Evolutionary conservation across 352 stramenopile genomes (phyloP), one percentile per base, ranked within the genome.

Genomic region (Pythium phragmiticola): DNA sequence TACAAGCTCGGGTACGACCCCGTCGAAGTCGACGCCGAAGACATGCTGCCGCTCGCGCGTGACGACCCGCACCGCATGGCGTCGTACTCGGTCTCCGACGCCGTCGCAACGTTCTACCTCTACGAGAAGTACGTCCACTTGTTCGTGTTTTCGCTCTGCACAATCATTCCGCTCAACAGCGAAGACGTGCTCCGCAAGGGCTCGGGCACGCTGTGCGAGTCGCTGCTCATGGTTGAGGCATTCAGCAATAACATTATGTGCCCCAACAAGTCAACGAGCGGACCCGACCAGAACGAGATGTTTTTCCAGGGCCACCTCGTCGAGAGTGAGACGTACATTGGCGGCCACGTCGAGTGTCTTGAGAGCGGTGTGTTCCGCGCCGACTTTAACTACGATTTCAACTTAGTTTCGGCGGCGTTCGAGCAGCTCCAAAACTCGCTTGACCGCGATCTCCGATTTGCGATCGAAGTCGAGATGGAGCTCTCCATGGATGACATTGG

Each of bases 121-220:
- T 99, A 99, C 75, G 96, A 98, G 64, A 98, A 98, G 67, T 99
- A 99, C 67, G 97, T 99, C 33, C 97, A 99, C 70, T 73, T 99
- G 58, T 99, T 99, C 73, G 98, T 99, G 55, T 99, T 99, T 75
- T 99, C 92, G 50, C 82, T 99, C 47, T 99, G 96, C 70, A 99
- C 98, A 3, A 98, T 99, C 69, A 99, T 99, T 77, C 98, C 98
- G 4, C 82, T 99, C 62, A 90, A 90, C 21, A 87, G 94, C 4
- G 98, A 99, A 75, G 97, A 99, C 77, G 98, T 99, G n/a, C 77
- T 99, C 42, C 89, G 97, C 52, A 94, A 96, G 75, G 89, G 89
- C 13, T 97, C 88, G 0, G 93, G 98, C 46, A 99, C 98, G n/a
- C 80, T 99, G 6, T 99, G 98, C 68, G 98, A 99, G 75, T 89